Evolutionary conservation across 257 asterid genomes (phyloP).

Genomic region (Nicotiana sylvestris): DNA sequence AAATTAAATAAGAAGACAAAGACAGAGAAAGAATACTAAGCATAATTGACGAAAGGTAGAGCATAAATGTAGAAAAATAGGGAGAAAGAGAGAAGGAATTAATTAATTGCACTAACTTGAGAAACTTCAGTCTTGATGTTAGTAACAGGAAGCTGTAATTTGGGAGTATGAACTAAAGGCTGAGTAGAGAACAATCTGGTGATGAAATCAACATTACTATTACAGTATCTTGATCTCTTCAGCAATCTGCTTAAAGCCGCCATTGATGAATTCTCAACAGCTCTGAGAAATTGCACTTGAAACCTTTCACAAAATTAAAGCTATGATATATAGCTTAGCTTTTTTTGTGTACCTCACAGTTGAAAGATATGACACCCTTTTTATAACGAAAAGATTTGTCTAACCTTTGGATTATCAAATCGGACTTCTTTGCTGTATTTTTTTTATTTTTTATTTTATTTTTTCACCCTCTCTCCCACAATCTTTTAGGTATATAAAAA

Average conservation of each 20-base stretch:
- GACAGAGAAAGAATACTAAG: background rate
- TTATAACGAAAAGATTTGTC: background rate
- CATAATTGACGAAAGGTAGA: background rate
- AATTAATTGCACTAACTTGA: constrained; percentile 34
- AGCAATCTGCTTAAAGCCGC: constrained; percentile 43
- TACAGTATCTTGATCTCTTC: constrained; percentile 32
- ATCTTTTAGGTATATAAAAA: background rate
- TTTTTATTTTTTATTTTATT: background rate
- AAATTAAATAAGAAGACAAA: no score
- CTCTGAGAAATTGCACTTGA: background rate
- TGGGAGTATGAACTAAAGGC: constrained; percentile 52
- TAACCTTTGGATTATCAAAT: no score
- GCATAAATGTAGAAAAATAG: background rate
- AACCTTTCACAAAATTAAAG: background rate
- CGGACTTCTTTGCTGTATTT: background rate
- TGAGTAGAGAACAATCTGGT: constrained; percentile 25
- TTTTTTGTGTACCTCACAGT: background rate
- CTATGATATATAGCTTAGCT: background rate
- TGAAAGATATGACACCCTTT: background rate
- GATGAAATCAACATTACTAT: constrained; percentile 16
- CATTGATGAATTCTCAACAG: constrained; percentile 25
- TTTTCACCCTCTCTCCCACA: background rate
- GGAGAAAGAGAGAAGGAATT: background rate
- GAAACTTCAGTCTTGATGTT: constrained; percentile 72
- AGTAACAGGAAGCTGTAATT: constrained; percentile 63